Percentiles rank a stretch among this genome's conserved stretches.
phyloP scores from a whole-genome alignment of 345 rosid genomes.

The Aquilaria yunnanensis region DNA sequence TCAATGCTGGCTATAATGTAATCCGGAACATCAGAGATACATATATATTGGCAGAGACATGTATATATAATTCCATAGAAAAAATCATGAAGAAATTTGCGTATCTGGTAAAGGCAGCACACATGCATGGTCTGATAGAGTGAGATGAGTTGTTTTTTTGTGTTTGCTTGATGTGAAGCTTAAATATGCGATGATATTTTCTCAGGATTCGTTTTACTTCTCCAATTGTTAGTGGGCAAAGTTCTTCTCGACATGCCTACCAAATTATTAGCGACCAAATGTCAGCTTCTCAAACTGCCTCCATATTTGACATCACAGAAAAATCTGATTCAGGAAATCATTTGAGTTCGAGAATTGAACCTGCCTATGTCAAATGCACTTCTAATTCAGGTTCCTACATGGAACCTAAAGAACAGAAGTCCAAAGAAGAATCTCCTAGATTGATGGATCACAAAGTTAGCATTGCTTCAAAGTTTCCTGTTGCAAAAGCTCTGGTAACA shows the following conservation, averaged over 20 bases:
- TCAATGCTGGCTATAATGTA: background rate
- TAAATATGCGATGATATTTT: background rate
- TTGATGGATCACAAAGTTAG: slow-evolving; percentile 12
- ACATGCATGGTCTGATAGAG: no score
- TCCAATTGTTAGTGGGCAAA: slow-evolving; percentile 34
- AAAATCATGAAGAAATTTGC: no score
- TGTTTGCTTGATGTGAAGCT: no score
- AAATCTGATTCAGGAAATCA: slow-evolving; percentile 27
- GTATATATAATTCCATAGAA: no score
- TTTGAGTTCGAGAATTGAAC: slow-evolving; percentile 54
- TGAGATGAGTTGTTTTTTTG: no score
- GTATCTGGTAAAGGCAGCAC: no score
- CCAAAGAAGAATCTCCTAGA: slow-evolving; percentile 37
- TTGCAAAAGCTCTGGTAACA: no score
- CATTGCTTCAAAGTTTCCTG: no score
- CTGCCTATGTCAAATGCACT: slow-evolving; percentile 41
- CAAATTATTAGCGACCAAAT: slow-evolving; percentile 29
- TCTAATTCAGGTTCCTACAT: slow-evolving; percentile 35
- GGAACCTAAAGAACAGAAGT: slow-evolving; percentile 39
- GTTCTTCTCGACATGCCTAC: slow-evolving; percentile 28
- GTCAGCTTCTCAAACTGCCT: slow-evolving; percentile 25
- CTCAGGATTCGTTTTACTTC: slow-evolving; percentile 52
- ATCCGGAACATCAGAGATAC: no score
- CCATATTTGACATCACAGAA: slow-evolving; percentile 45
- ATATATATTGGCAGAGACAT: no score